Evolutionary conservation across 208 protist species (phyloP), one percentile per base, ranked within the genome.

Genomic region (Acanthamoeba culbertsoni): DNA sequence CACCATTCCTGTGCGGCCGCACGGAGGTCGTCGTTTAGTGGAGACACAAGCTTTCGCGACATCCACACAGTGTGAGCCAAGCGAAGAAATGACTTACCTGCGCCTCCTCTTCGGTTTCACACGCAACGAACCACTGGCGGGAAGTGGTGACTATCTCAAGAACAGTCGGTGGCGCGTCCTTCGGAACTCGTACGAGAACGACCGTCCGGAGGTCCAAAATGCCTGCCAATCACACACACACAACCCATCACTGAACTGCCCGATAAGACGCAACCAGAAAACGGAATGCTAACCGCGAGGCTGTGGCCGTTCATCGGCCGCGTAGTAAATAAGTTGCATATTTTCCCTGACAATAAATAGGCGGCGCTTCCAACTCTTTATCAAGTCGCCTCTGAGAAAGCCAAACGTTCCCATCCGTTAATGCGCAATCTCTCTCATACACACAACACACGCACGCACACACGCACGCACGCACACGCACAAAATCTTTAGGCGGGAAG

Each of bases 251-350:
- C 20, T 57, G 1, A 14, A 57, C 62, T 42, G 14, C 7, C n/a
- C 62, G 23, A 37, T 18, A 10, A 37, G 23, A 2, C 23, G 2
- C 62, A 31, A n/a, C n/a, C 14, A 2, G n/a, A 10, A 12, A 0
- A 53, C 35, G 0, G 12, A 46, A 5, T 1, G 8, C 28, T 45
- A 53, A 62, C 77, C 77, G 55, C 77, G 45, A 18, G 77, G 77
- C 33, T 55, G 77, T 3, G 77, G 77, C 43, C 77, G 77, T 31
- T 88, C 77, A 23, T 55, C 77, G 16, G n/a, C 46, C 6, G 77
- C 77, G 37, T 63, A 88, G 77, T 88, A 88, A 28, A 88, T 37
- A 31, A 88, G 77, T 28, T 88, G 45, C 51, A 55, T 63, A n/a
- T 88, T 88, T 33, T 88, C 77, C 18, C 45, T 40, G 48, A 88